Base-by-base conservation (phyloP, 2,329 filamentous ascomycete genomes). In the Lachnellula occidentalis region DNA sequence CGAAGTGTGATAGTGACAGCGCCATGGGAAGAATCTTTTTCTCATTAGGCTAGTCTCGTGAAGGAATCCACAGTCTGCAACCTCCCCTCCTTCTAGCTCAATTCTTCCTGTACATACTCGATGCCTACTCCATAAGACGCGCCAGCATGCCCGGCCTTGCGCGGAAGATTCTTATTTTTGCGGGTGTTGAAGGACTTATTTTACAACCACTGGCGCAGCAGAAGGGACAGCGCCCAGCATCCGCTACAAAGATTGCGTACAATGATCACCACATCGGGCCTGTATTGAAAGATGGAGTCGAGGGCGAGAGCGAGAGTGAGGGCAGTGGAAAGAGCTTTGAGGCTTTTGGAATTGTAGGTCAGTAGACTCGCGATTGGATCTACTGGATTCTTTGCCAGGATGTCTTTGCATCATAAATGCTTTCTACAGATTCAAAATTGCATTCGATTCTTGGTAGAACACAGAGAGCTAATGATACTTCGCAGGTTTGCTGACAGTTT, bases 401-500 rank as follows among this genome's bases (percentile, higher is more conserved):
- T 19, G 11, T 43, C 21, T 19, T 12, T 9, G 17, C 19, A 17
- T 21, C 24, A 9, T 22, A 22, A 14, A 2, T 5, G 41, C 12
- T 12, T 6, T 12, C n/a, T 19, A 22, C 11, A 5, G 6, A 17
- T 46, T 15, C 34, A 9, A 27, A 9, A 22, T 45, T 21, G 11
- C 4, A 31, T 51, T 34, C 31, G 36, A 5, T 34, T 6, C 21
- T 36, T 15, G 39, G 15, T 39, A 21, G 36, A 17, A 45, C 5
- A 8, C 22, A 42, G 12, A 34, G 19, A 17, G 24, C 48, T 55
- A 43, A 47, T n/a, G 24, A 14, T 49, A 34, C 46, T 24, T 48
- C 31, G 15, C 60, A 97, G 92, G 94, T 21, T 75, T 99, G 1
- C 80, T 99, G 45, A 90, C 85, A 36, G 82, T 97, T 56, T 88